Conservation (phyloP, 768 basidiomycete species). For the Tricholoma saponaceum region DNA sequence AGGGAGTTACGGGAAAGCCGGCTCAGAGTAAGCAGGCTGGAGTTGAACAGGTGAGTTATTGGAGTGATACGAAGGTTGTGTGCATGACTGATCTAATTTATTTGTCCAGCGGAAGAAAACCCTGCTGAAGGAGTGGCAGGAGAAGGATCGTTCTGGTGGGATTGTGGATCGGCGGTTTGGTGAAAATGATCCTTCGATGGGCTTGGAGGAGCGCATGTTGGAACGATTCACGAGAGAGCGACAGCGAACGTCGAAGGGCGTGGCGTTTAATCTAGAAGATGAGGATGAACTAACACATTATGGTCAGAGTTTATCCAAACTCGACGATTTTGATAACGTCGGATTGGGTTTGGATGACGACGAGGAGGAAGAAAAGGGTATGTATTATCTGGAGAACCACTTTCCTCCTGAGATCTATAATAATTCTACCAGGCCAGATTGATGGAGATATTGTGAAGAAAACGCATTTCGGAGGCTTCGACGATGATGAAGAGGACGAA, state of each 20-base stretch:
- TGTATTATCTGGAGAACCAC: slow-evolving; percentile 6
- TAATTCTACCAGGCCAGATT: slow-evolving; percentile 51
- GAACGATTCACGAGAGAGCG: slow-evolving; percentile 93
- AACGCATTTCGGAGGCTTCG: slow-evolving; percentile 86
- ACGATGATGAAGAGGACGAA: slow-evolving; percentile 57
- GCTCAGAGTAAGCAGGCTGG: slow-evolving; percentile 89
- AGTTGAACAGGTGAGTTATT: slow-evolving; percentile 69
- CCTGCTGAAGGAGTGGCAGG: slow-evolving; percentile 82
- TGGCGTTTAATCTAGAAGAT: slow-evolving; percentile 85
- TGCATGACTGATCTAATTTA: slow-evolving; percentile 6
- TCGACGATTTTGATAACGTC: slow-evolving; percentile 80
- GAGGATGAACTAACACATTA: slow-evolving; percentile 92
- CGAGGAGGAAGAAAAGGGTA: slow-evolving; percentile 54
- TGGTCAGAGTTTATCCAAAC: slow-evolving; percentile 78
- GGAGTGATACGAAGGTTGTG: neutral
- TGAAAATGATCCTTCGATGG: slow-evolving; percentile 89
- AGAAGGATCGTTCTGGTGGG: slow-evolving; percentile 79
- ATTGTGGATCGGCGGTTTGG: slow-evolving; percentile 94
- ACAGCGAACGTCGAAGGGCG: slow-evolving; percentile 71
- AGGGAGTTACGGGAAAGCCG: slow-evolving; percentile 79
- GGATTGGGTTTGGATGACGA: slow-evolving; percentile 58
- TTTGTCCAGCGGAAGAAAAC: slow-evolving; percentile 73
- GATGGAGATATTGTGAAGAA: slow-evolving; percentile 60
- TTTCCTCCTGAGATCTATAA: neutral
- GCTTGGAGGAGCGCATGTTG: slow-evolving; percentile 95